Evolutionary conservation across 164 flowering plant species (phyloP), one percentile per base, ranked within the genome.

Genomic region (Macadamia tetraphylla): DNA sequence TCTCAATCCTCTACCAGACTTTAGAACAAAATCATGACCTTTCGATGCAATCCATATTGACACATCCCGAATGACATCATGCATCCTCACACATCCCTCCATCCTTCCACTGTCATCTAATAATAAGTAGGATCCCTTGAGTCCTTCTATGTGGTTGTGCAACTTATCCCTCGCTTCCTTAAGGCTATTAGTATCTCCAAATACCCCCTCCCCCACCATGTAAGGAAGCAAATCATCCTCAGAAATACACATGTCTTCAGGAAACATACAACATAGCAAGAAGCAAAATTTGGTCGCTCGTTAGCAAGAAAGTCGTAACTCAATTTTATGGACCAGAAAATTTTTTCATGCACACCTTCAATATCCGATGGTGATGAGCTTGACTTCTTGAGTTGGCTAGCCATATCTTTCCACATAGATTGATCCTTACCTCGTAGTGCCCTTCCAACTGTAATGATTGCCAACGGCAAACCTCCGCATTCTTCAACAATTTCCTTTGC

Each of bases 401-500:
- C 53, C 29, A 68, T 67, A 40, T 57, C 35, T 0, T 43, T 48
- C 78, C 82, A 77, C 6, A 52, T 17, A 8, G 3, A 3, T 1
- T n/a, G 3, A 6, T 51, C 63, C 29, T 57, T 70, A 4, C 64
- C 58, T 10, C 57, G 1, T 23, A 80, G 58, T 49, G 76, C 78
- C 14, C 53, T 53, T 3, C 64, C 82, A 12, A 80, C 53, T 1
- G 74, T 66, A 3, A 59, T 63, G 10, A 76, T 31, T 23, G 76
- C 76, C 1, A 76, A 23, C 4, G 80, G 82, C 60, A 76, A 30
- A 0, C 78, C 72, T 3, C 70, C 73, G 61, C 81, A 78, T 64
- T 73, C 70, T 18, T 57, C 40, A 14, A 32, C 71, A 30, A 78
- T 63, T 0, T 70, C 29, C 59, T 17, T 60, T 0, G 72, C 74